These are phyloP conservation scores for Mycosarcoma mackinlayi DNA, from an alignment of 1,284 basidiomycete genomes.

Conservation along the genomic window DNA sequence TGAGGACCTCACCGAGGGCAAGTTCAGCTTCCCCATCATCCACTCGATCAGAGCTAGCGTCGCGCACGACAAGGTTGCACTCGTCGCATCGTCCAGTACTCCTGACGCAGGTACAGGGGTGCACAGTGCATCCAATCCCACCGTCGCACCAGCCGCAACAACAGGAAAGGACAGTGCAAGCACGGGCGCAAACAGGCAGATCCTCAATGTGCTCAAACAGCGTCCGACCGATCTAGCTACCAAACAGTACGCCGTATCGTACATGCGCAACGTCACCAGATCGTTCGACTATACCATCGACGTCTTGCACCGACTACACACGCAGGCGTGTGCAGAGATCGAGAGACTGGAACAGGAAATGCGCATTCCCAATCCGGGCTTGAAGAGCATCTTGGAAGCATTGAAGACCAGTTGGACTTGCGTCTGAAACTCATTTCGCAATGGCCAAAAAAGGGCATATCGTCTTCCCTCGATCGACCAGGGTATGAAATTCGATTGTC, in stretches of 20 bases:
- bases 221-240: slow-evolving; percentile 59
- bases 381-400: slow-evolving; percentile 51
- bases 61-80: neutral
- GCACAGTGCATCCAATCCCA: slow-evolving; percentile 19
- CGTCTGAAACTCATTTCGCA: neutral
- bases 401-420: slow-evolving; percentile 44
- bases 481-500: no score
- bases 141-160: neutral
- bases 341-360: slow-evolving; percentile 34
- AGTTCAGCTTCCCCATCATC: slow-evolving; percentile 94
- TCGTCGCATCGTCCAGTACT: neutral
- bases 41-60: slow-evolving; percentile 77
- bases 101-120: neutral
- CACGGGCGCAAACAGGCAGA: slow-evolving; percentile 47
- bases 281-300: slow-evolving; percentile 64
- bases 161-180: neutral
- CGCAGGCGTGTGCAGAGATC: slow-evolving; percentile 52
- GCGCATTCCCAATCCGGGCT: slow-evolving; percentile 33
- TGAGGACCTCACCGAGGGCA: slow-evolving; percentile 94
- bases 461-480: no score
- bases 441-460: neutral
- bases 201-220: slow-evolving; percentile 63
- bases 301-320: slow-evolving; percentile 54
- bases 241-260: slow-evolving; percentile 63
- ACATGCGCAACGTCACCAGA: slow-evolving; percentile 59